phyloP scores from a whole-genome alignment of 2,329 filamentous ascomycete species.

The Hypoxylon sp. region DNA sequence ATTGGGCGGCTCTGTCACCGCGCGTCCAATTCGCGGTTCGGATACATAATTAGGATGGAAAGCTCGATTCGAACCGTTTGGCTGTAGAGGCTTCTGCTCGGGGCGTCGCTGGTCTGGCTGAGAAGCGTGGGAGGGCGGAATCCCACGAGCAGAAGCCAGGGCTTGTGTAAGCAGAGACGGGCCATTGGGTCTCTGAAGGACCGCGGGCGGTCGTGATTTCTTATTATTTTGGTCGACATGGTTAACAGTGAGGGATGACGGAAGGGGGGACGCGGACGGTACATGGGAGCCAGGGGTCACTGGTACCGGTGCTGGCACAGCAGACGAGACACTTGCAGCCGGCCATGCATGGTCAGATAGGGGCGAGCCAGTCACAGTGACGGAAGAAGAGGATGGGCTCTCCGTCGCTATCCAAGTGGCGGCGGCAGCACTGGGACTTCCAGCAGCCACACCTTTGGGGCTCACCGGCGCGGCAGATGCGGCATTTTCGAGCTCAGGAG shows the following conservation, averaged over 20 bases:
- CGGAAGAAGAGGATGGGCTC: slow-evolving; percentile 46
- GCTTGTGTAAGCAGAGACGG: slow-evolving; percentile 69
- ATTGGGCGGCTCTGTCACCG: slow-evolving; percentile 51
- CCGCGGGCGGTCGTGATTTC: slow-evolving; percentile 60
- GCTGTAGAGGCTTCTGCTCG: slow-evolving; percentile 43
- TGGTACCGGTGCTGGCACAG: slow-evolving; percentile 26
- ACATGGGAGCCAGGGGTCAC: slow-evolving; percentile 43
- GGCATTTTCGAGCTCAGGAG: slow-evolving; percentile 66
- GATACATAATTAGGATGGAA: slow-evolving; percentile 41
- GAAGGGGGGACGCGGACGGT: slow-evolving; percentile 43
- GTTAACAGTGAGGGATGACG: slow-evolving; percentile 47
- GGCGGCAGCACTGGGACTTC: slow-evolving; percentile 41
- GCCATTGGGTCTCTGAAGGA: slow-evolving; percentile 60
- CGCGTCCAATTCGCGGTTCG: slow-evolving; percentile 37
- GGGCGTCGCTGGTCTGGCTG: slow-evolving; percentile 46
- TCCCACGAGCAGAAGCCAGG: slow-evolving; percentile 69
- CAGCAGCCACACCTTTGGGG: slow-evolving; percentile 43
- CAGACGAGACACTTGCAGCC: slow-evolving; percentile 40
- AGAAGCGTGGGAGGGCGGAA: slow-evolving; percentile 51
- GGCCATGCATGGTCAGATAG: slow-evolving; percentile 44
- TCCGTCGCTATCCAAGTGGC: slow-evolving; percentile 47
- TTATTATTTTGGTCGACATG: slow-evolving; percentile 59
- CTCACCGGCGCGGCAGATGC: slow-evolving; percentile 57
- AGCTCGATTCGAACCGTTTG: slow-evolving; percentile 41
- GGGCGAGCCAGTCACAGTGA: slow-evolving; percentile 47